phyloP scores from a whole-genome alignment of 306 rosid species.

The Medicago arabica region DNA sequence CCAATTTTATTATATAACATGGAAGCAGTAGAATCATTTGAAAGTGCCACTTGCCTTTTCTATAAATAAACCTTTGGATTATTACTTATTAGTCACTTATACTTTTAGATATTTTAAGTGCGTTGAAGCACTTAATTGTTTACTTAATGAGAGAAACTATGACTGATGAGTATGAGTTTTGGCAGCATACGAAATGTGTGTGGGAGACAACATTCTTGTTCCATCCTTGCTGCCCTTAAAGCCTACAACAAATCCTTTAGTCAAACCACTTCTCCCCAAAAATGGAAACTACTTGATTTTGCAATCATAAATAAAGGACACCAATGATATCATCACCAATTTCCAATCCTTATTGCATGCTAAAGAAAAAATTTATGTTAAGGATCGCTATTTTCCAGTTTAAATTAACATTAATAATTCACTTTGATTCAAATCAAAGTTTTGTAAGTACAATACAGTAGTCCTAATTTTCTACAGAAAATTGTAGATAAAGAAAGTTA shows the following conservation, averaged over 20 bases:
- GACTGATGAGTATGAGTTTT: conserved; percentile 48
- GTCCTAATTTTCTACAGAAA: too few species aligned
- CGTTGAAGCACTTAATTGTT: conserved; percentile 54
- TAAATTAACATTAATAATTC: background rate
- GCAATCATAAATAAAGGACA: conserved; percentile 1
- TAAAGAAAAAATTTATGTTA: conserved; percentile 8
- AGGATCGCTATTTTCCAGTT: background rate
- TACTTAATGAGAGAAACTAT: conserved; percentile 55
- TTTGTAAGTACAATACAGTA: too few species aligned
- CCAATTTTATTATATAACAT: too few species aligned
- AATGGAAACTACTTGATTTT: conserved; percentile 42
- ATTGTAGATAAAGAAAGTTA: too few species aligned
- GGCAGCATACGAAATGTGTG: conserved; percentile 60
- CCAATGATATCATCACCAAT: conserved; percentile 36
- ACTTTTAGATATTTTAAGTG: conserved; percentile 53
- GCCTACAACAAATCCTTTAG: conserved; percentile 56
- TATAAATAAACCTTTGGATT: conserved; percentile 16
- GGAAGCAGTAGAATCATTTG: too few species aligned
- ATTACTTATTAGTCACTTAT: conserved; percentile 35
- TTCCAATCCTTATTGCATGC: conserved; percentile 35
- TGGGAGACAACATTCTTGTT: conserved; percentile 80
- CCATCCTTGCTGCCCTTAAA: conserved; percentile 59
- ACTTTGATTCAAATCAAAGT: too few species aligned
- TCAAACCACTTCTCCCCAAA: conserved; percentile 49
- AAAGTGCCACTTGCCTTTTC: background rate